These are phyloP conservation scores for Pythium sp. DNA, from an alignment of 352 stramenopile genomes.

Conservation along the genomic window DNA sequence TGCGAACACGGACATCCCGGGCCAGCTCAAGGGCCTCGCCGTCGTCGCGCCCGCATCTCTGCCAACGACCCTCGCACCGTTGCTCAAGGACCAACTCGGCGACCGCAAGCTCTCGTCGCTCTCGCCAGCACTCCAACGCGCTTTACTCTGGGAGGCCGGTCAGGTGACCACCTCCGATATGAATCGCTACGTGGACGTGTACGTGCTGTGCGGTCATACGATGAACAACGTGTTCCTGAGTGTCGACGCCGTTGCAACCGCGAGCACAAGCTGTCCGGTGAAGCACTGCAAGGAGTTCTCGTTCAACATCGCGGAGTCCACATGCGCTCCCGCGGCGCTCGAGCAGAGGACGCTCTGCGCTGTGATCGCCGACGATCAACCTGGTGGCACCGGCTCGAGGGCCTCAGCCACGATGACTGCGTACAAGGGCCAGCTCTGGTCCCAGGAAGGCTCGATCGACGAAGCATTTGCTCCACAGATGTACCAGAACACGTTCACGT, in stretches of 20 bases:
- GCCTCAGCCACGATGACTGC: not conserved
- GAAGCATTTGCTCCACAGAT: constrained; percentile 32
- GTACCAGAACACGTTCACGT: constrained; percentile 17
- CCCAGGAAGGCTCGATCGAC: constrained; percentile 32
- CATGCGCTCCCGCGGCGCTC: constrained; percentile 20
- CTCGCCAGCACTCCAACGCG: not conserved
- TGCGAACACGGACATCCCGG: not conserved
- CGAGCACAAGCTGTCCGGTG: constrained; percentile 14
- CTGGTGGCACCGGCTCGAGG: not conserved
- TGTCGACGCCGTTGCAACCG: constrained; percentile 12
- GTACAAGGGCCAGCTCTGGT: constrained; percentile 15
- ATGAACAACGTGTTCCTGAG: constrained; percentile 39
- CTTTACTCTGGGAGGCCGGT: not conserved
- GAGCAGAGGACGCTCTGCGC: constrained; percentile 23
- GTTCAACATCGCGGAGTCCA: constrained; percentile 21
- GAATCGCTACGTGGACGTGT: constrained; percentile 15
- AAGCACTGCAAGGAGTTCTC: constrained; percentile 33
- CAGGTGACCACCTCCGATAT: not conserved
- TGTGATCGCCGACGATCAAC: not conserved
- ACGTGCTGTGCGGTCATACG: constrained; percentile 34
- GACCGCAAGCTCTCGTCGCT: not conserved
- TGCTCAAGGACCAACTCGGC: not conserved
- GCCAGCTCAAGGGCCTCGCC: not conserved
- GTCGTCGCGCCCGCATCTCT: not conserved
- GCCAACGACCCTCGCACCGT: not conserved